Evolutionary conservation across 257 asterid species (phyloP), one percentile per base, ranked within the genome.

Genomic region (Solanum neorickii): DNA sequence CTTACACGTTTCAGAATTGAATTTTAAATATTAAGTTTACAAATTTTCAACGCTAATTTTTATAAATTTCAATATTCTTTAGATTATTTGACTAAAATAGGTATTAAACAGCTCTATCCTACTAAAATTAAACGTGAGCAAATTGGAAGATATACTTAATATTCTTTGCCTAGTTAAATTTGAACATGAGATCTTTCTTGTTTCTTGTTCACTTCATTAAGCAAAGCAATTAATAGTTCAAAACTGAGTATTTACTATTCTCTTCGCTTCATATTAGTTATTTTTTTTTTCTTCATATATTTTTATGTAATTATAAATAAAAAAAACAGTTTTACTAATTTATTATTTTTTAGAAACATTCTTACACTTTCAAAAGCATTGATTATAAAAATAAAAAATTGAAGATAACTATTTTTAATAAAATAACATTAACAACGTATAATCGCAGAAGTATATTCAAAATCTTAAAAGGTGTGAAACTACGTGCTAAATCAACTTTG

Each of bases 1-100:
- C 16, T n/a, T n/a, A 11, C 2, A 1, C 0, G 33, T 62, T 62
- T 62, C 0, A 62, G 0, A 62, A 1, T 9, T 2, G 33, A 62
- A 62, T 62, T 62, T 25, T 12, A n/a, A 23, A n/a, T 62, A 4
- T 62, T n/a, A 62, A 9, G 8, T 23, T 62, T 62, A n/a, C 2
- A 5, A 10, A 15, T 62, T 62, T 56, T 62, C 8, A 62, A 62
- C 1, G 15, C 1, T 1, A 62, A n/a, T 4, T 4, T 23, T 8
- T 29, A 29, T n/a, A 21, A 56, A 56, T 56, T 56, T 56, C 3
- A 1, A 62, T 3, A 8, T 4, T 21, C 15, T 21, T 23, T 62
- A 23, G 3, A 3, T 62, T 62, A 62, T 23, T 4, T 2, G 7
- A 21, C 14, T 5, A 62, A 21, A 62, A 62, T 25, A 11, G 0